phyloP scores from a whole-genome alignment of 805 yeast genomes.

The Cyberlindnera amylophila region DNA sequence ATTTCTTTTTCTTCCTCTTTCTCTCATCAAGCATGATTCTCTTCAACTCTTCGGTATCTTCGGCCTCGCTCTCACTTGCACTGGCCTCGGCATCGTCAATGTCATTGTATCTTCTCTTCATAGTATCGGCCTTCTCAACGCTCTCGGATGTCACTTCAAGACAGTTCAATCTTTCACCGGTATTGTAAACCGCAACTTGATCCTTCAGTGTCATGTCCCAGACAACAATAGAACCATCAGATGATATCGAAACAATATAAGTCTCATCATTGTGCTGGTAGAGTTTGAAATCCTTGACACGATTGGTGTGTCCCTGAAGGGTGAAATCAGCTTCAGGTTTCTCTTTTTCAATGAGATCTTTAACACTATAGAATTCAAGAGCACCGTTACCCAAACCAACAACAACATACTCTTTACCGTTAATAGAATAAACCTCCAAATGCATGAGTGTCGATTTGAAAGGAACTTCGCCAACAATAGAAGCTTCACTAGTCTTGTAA shows the following conservation, averaged over 20 bases:
- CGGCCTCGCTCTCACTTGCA: constrained; percentile 69
- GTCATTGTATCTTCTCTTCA: constrained; percentile 53
- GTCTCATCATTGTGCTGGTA: constrained; percentile 36
- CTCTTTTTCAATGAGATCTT: constrained; percentile 31
- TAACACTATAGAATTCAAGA: constrained; percentile 52
- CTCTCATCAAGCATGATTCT: constrained; percentile 43
- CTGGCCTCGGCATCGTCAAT: constrained; percentile 36
- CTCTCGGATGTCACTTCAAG: constrained; percentile 71
- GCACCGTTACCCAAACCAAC: constrained; percentile 72
- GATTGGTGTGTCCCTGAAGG: constrained; percentile 75
- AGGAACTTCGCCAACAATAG: constrained; percentile 49
- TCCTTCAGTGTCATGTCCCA: constrained; percentile 73
- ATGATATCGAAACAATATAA: constrained; percentile 75
- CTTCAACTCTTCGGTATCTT: constrained; percentile 62
- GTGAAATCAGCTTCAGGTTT: constrained; percentile 46
- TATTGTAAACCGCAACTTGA: constrained; percentile 85
- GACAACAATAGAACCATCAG: constrained; percentile 90
- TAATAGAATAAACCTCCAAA: constrained; percentile 46
- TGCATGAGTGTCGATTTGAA: constrained; percentile 63
- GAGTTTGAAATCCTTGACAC: constrained; percentile 76
- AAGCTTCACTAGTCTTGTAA: constrained; percentile 61
- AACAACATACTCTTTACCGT: constrained; percentile 52
- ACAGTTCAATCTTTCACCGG: constrained; percentile 90
- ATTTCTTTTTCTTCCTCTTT: constrained; percentile 37
- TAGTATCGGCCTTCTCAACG: constrained; percentile 67